A percentile compares a stretch with the other conserved stretches of the same genome.
Conservation (phyloP, 148 eudicot genomes). For the Persicaria maculosa region DNA sequence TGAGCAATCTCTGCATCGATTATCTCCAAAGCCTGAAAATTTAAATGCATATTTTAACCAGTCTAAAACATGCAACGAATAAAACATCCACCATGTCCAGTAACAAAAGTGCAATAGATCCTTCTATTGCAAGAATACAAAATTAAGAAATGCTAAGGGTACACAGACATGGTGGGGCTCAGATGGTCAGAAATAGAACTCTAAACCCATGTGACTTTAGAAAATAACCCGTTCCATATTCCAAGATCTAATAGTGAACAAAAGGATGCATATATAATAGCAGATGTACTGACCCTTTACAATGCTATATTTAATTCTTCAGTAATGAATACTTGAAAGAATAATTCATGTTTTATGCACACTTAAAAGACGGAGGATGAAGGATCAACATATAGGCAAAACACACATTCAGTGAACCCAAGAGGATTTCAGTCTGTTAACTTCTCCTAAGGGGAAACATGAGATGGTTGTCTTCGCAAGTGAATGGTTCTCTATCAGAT, state of each 20-base stretch:
- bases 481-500: not conserved
- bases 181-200: not conserved
- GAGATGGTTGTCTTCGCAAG: not conserved
- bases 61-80: not conserved
- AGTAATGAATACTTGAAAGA: not conserved
- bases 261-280: not conserved
- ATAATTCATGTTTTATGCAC: not conserved
- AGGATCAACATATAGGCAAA: not conserved
- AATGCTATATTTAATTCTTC: not conserved
- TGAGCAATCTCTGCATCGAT: slow-evolving; percentile 83
- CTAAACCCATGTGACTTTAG: not conserved
- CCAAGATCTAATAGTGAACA: not conserved
- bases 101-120: not conserved
- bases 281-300: not conserved
- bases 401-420: not conserved
- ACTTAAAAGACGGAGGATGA: not conserved
- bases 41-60: slow-evolving; percentile 6
- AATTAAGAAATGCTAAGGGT: not conserved
- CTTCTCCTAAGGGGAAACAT: not conserved
- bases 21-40: slow-evolving; percentile 70
- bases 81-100: not conserved
- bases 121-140: not conserved
- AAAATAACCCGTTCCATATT: not conserved
- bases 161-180: not conserved
- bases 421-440: not conserved